Base-by-base conservation (phyloP, 2,329 filamentous ascomycete species). In the Verruconis gallopava region DNA sequence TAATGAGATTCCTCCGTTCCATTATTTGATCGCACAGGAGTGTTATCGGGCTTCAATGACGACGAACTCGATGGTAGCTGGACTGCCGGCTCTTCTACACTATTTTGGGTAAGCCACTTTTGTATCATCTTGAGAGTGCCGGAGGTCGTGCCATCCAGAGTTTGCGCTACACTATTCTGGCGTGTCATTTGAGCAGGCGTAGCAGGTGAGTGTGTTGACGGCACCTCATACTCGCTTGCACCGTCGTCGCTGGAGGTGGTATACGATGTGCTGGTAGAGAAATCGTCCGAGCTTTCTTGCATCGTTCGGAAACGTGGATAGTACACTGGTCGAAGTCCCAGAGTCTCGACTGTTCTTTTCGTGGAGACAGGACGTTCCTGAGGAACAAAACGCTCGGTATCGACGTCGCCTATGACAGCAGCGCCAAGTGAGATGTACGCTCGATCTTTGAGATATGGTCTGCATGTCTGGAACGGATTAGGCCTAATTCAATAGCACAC, bases 401-500 rank as follows among this genome's bases (percentile, higher is more conserved):
- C 41, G 14, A 59, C 47, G 25, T 59, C 50, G 22, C 61, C 57
- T 20, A 51, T 55, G 18, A 66, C 55, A 22, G 70, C 56, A 11
- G 60, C 52, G 3, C 64, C 57, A 46, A 73, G 61, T 20, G 64
- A 65, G 5, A 58, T 55, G 50, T 57, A 68, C 22, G 63, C 50
- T 3, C 68, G 62, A 35, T 71, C 66, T n/a, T 57, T 57, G 47
- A 63, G 67, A 47, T 65, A 66, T 2, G 67, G 66, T 21, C 69
- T 63, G 48, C 70, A 73, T n/a, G n/a, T n/a, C n/a, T n/a, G n/a
- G n/a, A n/a, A n/a, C n/a, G n/a, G n/a, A n/a, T n/a, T n/a, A n/a
- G n/a, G 62, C 38, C 33, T 36, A 36, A 9, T 9, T n/a, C 17
- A 17, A 36, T 36, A 36, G 18, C n/a, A n/a, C n/a, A n/a, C n/a